phyloP scores from a whole-genome alignment of 208 protist species.

The Leishmania tarentolae region DNA sequence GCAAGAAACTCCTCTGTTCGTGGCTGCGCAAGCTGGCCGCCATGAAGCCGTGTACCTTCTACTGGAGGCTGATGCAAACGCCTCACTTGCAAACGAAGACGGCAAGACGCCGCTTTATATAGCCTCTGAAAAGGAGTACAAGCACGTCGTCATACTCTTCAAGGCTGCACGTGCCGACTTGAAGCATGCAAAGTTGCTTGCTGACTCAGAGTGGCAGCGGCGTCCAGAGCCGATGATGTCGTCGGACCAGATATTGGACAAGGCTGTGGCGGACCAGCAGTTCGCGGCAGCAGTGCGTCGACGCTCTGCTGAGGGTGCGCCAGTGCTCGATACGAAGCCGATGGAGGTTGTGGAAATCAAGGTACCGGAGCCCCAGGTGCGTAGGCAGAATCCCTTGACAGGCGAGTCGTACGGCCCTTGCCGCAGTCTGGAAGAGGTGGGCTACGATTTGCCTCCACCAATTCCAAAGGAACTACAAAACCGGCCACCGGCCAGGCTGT shows the following conservation, averaged over 20 bases:
- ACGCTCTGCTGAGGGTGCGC: conserved; percentile 22
- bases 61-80: conserved; percentile 59
- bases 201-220: conserved; percentile 58
- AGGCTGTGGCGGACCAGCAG: conserved; percentile 42
- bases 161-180: conserved; percentile 62
- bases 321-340: conserved; percentile 35
- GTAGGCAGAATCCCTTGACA: conserved; percentile 65
- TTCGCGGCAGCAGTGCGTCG: conserved; percentile 46
- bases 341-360: conserved; percentile 81
- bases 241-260: conserved; percentile 69
- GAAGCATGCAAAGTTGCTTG: conserved; percentile 64
- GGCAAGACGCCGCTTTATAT: conserved; percentile 86
- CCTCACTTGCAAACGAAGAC: conserved; percentile 67
- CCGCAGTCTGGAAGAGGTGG: conserved; percentile 80
- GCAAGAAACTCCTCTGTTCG: conserved; percentile 82
- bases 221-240: conserved; percentile 59
- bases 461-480: conserved; percentile 77
- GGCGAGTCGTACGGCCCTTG: conserved; percentile 70
- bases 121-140: conserved; percentile 82
- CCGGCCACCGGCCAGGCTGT: conserved; percentile 47
- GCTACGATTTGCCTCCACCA: conserved; percentile 70
- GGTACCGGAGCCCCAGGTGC: conserved; percentile 60
- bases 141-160: conserved; percentile 81
- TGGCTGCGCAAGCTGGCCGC: conserved; percentile 63
- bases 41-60: conserved; percentile 75